A percentile compares a stretch with the other conserved stretches of the same genome.
Evolutionary conservation across 2,329 filamentous ascomycete genomes (phyloP).

Genomic region (Colletotrichum camelliae): DNA sequence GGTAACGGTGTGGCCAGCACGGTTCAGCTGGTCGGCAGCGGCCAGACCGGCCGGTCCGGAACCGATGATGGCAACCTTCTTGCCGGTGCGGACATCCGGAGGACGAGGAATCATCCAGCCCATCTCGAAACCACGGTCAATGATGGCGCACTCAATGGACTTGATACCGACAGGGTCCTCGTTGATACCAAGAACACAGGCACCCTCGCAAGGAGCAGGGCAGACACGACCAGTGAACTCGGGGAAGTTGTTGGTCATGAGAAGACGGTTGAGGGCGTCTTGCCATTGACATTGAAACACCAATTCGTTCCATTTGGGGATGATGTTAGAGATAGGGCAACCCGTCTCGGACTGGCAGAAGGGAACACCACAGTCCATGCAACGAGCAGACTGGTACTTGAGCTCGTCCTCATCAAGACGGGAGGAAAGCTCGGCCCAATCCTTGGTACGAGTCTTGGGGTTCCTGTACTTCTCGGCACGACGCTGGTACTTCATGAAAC

Average conservation of each 20-base stretch:
- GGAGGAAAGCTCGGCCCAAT: slow-evolving; percentile 90
- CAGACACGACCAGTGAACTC: slow-evolving; percentile 98
- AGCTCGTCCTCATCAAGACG: slow-evolving; percentile 92
- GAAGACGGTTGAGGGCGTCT: slow-evolving; percentile 86
- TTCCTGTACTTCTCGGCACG: slow-evolving; percentile 92
- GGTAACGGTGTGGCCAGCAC: slow-evolving; percentile 85
- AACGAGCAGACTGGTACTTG: slow-evolving; percentile 94
- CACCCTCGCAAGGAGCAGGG: slow-evolving; percentile 94
- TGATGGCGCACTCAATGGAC: slow-evolving; percentile 97
- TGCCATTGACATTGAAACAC: slow-evolving; percentile 79
- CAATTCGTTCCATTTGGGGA: slow-evolving; percentile 94
- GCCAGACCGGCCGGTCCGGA: slow-evolving; percentile 93
- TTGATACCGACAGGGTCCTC: slow-evolving; percentile 98
- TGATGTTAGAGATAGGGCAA: slow-evolving; percentile 96
- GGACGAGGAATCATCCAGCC: slow-evolving; percentile 93
- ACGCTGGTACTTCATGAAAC: slow-evolving; percentile 97
- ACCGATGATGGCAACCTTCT: slow-evolving; percentile 87
- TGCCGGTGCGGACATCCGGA: slow-evolving; percentile 82
- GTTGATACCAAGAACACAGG: slow-evolving; percentile 95
- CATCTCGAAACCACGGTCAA: slow-evolving; percentile 96
- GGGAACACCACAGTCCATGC: slow-evolving; percentile 98
- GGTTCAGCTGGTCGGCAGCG: slow-evolving; percentile 91
- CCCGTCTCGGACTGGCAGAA: slow-evolving; percentile 98
- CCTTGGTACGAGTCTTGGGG: slow-evolving; percentile 82
- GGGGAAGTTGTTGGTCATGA: slow-evolving; percentile 99